phyloP scores from a whole-genome alignment of 352 stramenopile species.

The Pythium phragmitis region DNA sequence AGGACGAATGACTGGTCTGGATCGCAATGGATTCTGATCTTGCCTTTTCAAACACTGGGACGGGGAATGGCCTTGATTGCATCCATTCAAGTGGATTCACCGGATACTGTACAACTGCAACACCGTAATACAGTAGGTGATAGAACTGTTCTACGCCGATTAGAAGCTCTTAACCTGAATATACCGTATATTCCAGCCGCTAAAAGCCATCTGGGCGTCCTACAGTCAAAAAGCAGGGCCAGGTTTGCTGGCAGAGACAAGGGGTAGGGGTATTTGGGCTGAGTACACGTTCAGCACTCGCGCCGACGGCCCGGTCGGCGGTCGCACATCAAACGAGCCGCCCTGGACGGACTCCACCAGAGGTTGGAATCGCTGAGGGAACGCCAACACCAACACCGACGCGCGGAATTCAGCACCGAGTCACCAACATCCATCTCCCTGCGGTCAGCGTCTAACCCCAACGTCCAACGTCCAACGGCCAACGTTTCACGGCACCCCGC shows the following conservation, averaged over 20 bases:
- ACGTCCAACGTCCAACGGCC: not conserved
- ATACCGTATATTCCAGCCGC: not conserved
- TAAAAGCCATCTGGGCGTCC: not conserved
- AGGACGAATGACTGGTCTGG: too few species aligned
- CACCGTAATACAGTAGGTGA: too few species aligned
- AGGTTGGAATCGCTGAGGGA: not conserved
- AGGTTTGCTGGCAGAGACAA: slow-evolving; percentile 12
- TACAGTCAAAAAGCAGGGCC: too few species aligned
- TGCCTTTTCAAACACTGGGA: not conserved
- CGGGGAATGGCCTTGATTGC: not conserved
- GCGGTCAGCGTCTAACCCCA: not conserved
- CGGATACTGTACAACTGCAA: not conserved
- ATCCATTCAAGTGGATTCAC: not conserved
- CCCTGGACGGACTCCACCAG: not conserved
- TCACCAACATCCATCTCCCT: not conserved
- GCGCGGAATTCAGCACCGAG: not conserved
- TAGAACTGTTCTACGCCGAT: slow-evolving; percentile 1
- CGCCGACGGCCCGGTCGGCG: not conserved
- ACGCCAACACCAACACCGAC: slow-evolving; percentile 3
- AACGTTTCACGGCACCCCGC: not conserved
- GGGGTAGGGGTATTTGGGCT: slow-evolving; percentile 8
- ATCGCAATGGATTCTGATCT: not conserved
- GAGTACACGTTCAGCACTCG: slow-evolving; percentile 19
- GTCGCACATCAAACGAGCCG: slow-evolving; percentile 15
- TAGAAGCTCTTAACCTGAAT: slow-evolving; percentile 11